Evolutionary conservation across 345 rosid genomes (phyloP), one percentile per base, ranked within the genome.

Genomic region (Hypericum androsaemum): DNA sequence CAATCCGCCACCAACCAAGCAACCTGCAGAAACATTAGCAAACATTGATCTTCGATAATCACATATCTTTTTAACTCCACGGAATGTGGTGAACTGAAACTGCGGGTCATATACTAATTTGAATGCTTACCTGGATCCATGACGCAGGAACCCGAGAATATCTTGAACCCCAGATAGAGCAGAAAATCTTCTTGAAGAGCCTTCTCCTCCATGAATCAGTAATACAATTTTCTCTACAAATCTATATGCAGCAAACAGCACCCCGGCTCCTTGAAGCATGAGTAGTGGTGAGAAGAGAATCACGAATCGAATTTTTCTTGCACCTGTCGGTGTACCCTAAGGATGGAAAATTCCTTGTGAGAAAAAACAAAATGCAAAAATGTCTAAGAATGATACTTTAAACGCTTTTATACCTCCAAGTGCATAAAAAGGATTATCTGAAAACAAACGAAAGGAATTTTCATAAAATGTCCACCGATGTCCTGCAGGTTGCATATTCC

Each of bases 1-100:
- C 98, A 59, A 90, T 82, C 37, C 94, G 86, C 96, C 97, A 90
- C 96, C 98, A 90, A 57, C 98, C 95, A 43, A 90, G 71, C 48
- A 86, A 61, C 74, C 98, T 90, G 75, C 64, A 36, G 52, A 63
- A 64, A 39, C 39, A 44, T 53, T 43, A 54, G 58, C 8, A 65
- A 43, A 48, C 7, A 47, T 3, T 7, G 15, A 42, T 44, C 39
- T 39, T 8, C 42, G 12, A 43, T 15, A n/a, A n/a, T n/a, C n/a
- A n/a, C n/a, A n/a, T 43, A 12, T 5, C 14, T 40, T 36, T 37
- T 22, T 39, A 58, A 39, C 39, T 59, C 43, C 53, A 14, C 52
- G 39, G 61, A 8, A 39, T 0, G 15, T 35, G 5, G n/a, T 12
- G 9, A 12, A 13, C 15, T 13, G 22, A 50, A 12, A 14, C 12